A percentile compares a stretch with the other conserved stretches of the same genome.
These are phyloP conservation scores for Yamadazyma triangularis DNA, from an alignment of 1,139 yeast genomes.

Conservation along the genomic window DNA sequence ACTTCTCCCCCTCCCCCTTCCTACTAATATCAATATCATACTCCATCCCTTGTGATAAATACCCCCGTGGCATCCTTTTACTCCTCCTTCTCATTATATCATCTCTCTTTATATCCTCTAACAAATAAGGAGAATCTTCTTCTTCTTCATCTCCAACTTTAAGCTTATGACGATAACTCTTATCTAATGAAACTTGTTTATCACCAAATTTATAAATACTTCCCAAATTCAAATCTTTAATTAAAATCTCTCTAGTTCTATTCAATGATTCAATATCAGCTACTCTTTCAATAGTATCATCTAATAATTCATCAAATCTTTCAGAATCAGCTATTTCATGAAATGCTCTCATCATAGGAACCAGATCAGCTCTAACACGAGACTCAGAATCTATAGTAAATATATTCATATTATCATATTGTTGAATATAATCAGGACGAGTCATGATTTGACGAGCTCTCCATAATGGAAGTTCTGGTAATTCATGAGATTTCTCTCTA, in stretches of 20 bases:
- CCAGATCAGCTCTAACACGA: slow-evolving; percentile 73
- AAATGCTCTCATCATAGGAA: slow-evolving; percentile 89
- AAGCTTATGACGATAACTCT: slow-evolving; percentile 11
- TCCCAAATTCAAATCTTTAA: slow-evolving; percentile 64
- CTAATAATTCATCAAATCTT: slow-evolving; percentile 64
- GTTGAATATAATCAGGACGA: slow-evolving; percentile 73
- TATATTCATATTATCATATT: slow-evolving; percentile 68
- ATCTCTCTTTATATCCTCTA: slow-evolving; percentile 39
- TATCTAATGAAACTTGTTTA: slow-evolving; percentile 9
- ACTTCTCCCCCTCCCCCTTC: background rate
- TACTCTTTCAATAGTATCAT: slow-evolving; percentile 68
- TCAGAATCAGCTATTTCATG: slow-evolving; percentile 72
- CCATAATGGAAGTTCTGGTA: slow-evolving; percentile 80
- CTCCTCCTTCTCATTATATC: slow-evolving; percentile 46
- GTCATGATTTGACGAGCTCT: slow-evolving; percentile 84
- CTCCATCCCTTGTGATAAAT: slow-evolving; percentile 10
- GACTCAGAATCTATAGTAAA: slow-evolving; percentile 76
- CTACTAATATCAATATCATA: slow-evolving; percentile 12
- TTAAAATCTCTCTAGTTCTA: slow-evolving; percentile 76
- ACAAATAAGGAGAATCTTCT: no score
- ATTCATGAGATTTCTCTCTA: slow-evolving; percentile 38
- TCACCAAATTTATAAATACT: slow-evolving; percentile 23
- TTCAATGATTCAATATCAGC: slow-evolving; percentile 72
- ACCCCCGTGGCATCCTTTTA: slow-evolving; percentile 31
- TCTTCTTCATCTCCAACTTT: slow-evolving; percentile 21